Base-by-base conservation (phyloP, 176 grass and related monocot genomes). In the bread wheat (Triticum aestivum) region DNA sequence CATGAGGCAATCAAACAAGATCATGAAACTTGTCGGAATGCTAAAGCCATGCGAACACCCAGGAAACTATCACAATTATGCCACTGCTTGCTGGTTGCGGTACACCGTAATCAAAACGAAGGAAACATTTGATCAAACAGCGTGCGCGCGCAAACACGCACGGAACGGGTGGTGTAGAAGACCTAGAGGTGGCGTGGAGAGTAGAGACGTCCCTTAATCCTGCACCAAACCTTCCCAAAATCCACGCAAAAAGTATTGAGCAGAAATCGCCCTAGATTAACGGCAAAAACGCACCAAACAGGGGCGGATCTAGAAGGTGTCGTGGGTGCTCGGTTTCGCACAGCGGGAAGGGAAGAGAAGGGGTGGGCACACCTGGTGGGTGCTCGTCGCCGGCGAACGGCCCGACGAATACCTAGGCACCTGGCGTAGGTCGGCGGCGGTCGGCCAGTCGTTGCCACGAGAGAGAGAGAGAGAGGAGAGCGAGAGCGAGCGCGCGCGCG, bases 1-100 rank as follows among this genome's bases (percentile, higher is more conserved):
- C 74, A 85, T 41, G 29, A 52, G 77, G 30, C 62, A 86, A 32
- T 42, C 23, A 79, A 69, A 79, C 35, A 79, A 24, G 32, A 86
- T 32, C 14, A 21, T n/a, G 33, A 17, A 30, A 42, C 3, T 27
- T 24, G 63, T 20, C 18, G 37, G 37, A 29, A 61, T 6, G 30
- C 20, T 61, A 33, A 58, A 24, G 2, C 78, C 26, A 78, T 18
- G 49, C 30, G 11, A 68, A 23, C 45, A 62, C 7, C 18, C 32
- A 77, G 44, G 52, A 78, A 69, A 70, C 33, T 33, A 68, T 15
- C 64, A 38, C 52, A 21, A 49, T 75, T 44, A 2, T 62, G 54
- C 30, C 65, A 33, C 65, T 20, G 20, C 4, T 80, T 34, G 76
- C 51, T 63, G n/a, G 52, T 62, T 17, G 38, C 52, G 32, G 78